These are phyloP conservation scores for Pichia manshurica DNA, from an alignment of 805 yeast genomes.

Conservation along the genomic window DNA sequence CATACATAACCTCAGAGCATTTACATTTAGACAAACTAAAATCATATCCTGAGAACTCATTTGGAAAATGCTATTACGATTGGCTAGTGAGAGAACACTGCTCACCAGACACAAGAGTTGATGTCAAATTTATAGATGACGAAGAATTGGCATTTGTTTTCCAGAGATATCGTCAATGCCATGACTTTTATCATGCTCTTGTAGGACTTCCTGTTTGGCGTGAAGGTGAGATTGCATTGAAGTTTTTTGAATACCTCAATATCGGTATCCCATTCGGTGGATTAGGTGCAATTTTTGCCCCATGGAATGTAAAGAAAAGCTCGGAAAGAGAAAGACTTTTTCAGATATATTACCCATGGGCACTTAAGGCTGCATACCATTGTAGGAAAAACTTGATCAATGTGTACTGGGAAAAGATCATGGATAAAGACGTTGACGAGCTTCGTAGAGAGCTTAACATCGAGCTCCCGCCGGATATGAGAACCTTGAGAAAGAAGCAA, in stretches of 20 bases:
- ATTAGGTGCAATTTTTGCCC: slow-evolving; percentile 84
- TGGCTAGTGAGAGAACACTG: slow-evolving; percentile 88
- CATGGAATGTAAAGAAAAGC: slow-evolving; percentile 56
- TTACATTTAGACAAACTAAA: slow-evolving; percentile 59
- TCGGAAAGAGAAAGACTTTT: slow-evolving; percentile 59
- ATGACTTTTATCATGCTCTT: slow-evolving; percentile 91
- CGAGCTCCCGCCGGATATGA: slow-evolving; percentile 72
- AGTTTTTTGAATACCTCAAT: slow-evolving; percentile 87
- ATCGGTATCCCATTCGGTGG: slow-evolving; percentile 95
- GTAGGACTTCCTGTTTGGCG: slow-evolving; percentile 85
- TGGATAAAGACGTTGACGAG: slow-evolving; percentile 67
- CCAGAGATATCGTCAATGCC: slow-evolving; percentile 93
- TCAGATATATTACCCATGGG: slow-evolving; percentile 84
- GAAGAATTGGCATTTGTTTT: slow-evolving; percentile 89
- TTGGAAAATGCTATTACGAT: slow-evolving; percentile 72
- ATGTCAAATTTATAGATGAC: slow-evolving; percentile 82
- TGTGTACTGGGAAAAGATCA: slow-evolving; percentile 85
- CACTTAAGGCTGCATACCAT: slow-evolving; percentile 57
- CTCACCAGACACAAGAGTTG: slow-evolving; percentile 87
- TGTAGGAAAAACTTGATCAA: slow-evolving; percentile 69
- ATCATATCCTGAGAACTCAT: slow-evolving; percentile 55
- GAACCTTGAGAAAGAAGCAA: slow-evolving; percentile 47
- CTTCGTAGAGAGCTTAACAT: slow-evolving; percentile 69
- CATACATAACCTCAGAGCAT: slow-evolving; percentile 71
- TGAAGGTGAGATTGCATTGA: slow-evolving; percentile 95